Base-by-base conservation (phyloP, 83 land plant species). In the Larix sibirica region DNA sequence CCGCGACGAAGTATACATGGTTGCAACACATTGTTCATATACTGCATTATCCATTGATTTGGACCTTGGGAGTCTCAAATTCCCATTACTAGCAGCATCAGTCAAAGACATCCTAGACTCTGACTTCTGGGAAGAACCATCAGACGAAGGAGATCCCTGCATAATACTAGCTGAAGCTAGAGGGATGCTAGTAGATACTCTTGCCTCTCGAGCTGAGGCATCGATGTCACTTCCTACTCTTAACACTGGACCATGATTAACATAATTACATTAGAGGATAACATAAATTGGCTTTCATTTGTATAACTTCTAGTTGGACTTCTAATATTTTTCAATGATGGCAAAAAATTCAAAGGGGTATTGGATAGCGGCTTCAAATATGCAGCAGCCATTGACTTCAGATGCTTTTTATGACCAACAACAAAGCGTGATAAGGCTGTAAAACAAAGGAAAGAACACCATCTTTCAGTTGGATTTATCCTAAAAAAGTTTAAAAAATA, bases 381-480 rank as follows among this genome's bases (percentile, higher is more conserved):
- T 56, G 94, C 91, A 86, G 92, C 95, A 84, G 98, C 98, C 85
- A 90, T 81, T 17, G 92, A 81, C 80, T 96, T 93, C 61, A 97
- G 89, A 73, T 92, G 90, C 87, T 87, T 90, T 82, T 89, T 92
- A 80, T 97, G 99, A 38, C 93, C 94, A 79, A 92, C 84, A 8
- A 95, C 95, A 83, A 97, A 92, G 26, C 93, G 95, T 44, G 95
- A 90, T 24, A 97, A 83, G 67, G 97, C 99, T 97, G 97, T 62
- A 77, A 87, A 83, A 64, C n/a, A 54, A 68, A 31, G 21, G 66
- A 65, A 16, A 56, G 31, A 33, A 80, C 24, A 2, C 1, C 50
- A 73, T 7, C 24, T 73, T 44, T 42, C n/a, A 73, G 56, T 4
- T 42, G 2, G 26, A 12, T 28, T 28, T 28, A 28, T 28, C 28